These are phyloP conservation scores for Wickerhamomyces canadensis DNA, from an alignment of 805 yeast genomes.

Conservation along the genomic window DNA sequence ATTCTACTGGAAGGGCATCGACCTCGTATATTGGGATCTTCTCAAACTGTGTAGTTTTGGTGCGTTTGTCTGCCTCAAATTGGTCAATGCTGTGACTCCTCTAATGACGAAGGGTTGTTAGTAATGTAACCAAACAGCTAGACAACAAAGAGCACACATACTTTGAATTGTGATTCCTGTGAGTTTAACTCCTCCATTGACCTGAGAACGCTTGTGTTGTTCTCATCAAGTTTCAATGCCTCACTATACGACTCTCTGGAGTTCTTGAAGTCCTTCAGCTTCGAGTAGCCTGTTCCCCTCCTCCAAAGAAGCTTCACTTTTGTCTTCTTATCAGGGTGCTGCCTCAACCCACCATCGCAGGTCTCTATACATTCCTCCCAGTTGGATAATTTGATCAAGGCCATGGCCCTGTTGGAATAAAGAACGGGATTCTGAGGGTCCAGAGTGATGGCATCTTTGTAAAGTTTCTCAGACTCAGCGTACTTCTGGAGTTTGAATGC, in stretches of 20 bases:
- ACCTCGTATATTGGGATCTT: constrained; percentile 37
- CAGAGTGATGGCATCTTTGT: constrained; percentile 48
- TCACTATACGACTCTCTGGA: constrained; percentile 28
- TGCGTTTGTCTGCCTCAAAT: constrained; percentile 31
- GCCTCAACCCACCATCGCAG: constrained; percentile 42
- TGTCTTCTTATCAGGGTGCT: constrained; percentile 27
- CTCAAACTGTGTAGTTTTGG: constrained; percentile 8
- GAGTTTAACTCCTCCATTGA: constrained; percentile 28
- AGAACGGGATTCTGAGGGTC: constrained; percentile 48
- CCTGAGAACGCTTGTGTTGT: constrained; percentile 31
- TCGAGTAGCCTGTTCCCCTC: constrained; percentile 35
- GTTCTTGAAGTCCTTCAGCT: constrained; percentile 20
- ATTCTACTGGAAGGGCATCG: constrained; percentile 37
- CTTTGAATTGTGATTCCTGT: constrained; percentile 12
- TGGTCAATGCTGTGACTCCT: constrained; percentile 48
- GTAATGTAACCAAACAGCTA: too few relatives aligned
- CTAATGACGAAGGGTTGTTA: constrained; percentile 11
- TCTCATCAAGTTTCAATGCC: constrained; percentile 38
- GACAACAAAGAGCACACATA: background rate
- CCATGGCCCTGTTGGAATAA: constrained; percentile 65
- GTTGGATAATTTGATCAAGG: constrained; percentile 47
- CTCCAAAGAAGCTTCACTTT: constrained; percentile 48
- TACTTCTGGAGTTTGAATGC: constrained; percentile 43
- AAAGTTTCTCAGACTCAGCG: constrained; percentile 44
- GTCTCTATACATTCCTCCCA: constrained; percentile 45